These are phyloP conservation scores for Rosa rugosa DNA, from an alignment of 306 rosid species.

Conservation along the genomic window DNA sequence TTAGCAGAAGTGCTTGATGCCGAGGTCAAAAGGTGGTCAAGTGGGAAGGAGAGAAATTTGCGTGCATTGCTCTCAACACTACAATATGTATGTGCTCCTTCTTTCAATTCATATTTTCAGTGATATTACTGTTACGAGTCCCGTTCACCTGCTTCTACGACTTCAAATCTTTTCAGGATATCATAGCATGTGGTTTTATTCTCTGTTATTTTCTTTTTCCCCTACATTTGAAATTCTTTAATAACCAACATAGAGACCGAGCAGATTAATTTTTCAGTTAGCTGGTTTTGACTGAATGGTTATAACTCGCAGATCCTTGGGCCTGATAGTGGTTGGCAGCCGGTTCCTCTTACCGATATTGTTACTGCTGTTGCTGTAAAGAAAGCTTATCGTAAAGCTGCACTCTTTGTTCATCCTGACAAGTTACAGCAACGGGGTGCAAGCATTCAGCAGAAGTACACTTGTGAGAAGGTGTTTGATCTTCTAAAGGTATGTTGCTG, in stretches of 20 bases:
- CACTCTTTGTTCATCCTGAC: conserved; percentile 94
- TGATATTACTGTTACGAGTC: neutral
- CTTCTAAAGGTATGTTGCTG: conserved; percentile 73
- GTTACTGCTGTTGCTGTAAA: conserved; percentile 58
- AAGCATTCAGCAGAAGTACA: conserved; percentile 83
- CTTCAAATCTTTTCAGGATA: conserved; percentile 23
- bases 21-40: conserved; percentile 94
- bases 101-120: neutral
- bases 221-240: neutral
- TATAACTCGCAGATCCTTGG: conserved; percentile 69
- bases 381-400: conserved; percentile 87
- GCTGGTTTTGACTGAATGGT: conserved; percentile 12
- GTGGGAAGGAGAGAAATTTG: conserved; percentile 89
- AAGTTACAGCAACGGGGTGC: conserved; percentile 97
- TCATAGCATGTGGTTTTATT: neutral
- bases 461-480: conserved; percentile 94
- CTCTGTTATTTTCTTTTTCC: neutral
- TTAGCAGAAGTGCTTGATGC: conserved; percentile 78
- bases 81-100: conserved; percentile 67
- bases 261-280: neutral
- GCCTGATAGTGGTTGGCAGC: conserved; percentile 88
- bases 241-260: neutral
- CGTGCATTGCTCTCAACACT: conserved; percentile 94
- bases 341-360: conserved; percentile 76
- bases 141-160: neutral